Evolutionary conservation across 768 basidiomycete species (phyloP).

Genomic region (Russula compacta): DNA sequence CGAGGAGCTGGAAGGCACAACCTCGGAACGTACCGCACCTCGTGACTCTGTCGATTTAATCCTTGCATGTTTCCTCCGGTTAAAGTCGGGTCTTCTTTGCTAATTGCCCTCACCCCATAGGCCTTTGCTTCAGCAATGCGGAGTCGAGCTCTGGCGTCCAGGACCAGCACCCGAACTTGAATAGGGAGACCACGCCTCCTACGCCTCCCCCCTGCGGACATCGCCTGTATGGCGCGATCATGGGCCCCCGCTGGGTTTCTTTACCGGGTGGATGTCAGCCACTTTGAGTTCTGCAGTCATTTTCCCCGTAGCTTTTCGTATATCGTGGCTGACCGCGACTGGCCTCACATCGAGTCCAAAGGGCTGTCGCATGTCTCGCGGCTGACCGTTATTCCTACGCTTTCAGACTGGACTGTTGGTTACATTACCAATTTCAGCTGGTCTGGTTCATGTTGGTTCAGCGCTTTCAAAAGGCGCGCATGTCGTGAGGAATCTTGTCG

Average conservation of each 20-base stretch:
- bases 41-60: neutral
- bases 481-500: slow-evolving; percentile 8
- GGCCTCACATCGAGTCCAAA: neutral
- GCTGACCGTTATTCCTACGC: neutral
- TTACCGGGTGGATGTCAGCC: neutral
- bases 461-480: slow-evolving; percentile 5
- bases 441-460: slow-evolving; percentile 3
- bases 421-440: slow-evolving; percentile 5
- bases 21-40: neutral
- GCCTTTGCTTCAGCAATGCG: slow-evolving; percentile 5
- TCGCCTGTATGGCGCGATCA: neutral
- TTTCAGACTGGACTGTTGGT: slow-evolving; percentile 3
- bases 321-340: neutral
- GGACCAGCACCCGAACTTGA: neutral
- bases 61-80: slow-evolving; percentile 4
- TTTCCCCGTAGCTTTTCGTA: neutral
- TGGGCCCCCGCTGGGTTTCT: neutral
- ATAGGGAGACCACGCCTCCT: neutral
- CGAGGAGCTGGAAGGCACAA: slow-evolving; percentile 1
- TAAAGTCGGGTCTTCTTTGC: neutral
- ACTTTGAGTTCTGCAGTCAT: neutral
- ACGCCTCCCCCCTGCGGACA: neutral
- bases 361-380: neutral
- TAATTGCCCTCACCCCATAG: neutral
- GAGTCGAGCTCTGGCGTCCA: neutral